Base-by-base conservation (phyloP, 2,329 filamentous ascomycete genomes). In the Bipolaris bicolor region DNA sequence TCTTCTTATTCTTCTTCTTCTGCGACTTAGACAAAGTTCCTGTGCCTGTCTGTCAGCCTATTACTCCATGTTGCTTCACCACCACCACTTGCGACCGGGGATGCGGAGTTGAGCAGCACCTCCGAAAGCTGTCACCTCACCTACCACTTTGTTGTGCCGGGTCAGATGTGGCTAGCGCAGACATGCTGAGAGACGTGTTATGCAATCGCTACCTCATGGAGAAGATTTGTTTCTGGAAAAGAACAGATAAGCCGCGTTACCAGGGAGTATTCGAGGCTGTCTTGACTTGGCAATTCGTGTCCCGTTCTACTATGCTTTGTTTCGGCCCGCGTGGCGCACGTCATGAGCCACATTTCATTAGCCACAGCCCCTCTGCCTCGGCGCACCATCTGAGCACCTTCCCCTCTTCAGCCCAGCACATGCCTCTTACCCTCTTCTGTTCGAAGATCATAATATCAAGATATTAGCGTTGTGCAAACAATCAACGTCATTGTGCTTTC, bases 1-100 rank as follows among this genome's bases (percentile, higher is more conserved):
- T 77, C 69, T 75, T 77, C 69, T 76, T 76, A 46, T 72, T 77
- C 68, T 73, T 76, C 71, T 76, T 77, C 67, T 77, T 77, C 49
- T 75, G 76, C 34, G 70, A 75, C 54, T 77, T 77, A 13, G 72
- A 70, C 3, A 67, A 49, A 31, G 67, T 57, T 24, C 69, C 74
- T 76, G 48, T 2, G 22, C 18, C 40, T 46, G 5, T 34, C 15
- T 16, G 65, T 73, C 52, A 74, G 70, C 56, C n/a, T 7, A 16
- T 22, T 22, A n/a, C 49, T 52, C 39, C 15, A 36, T 37, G 18
- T 40, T 41, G 52, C 44, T 43, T 24, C 34, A 46, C 11, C 37
- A 34, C 39, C n/a, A 36, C 40, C 16, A 36, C 15, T 34, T 33
- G 45, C 40, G 40, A 40, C 43, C 26, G 34, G 40, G 45, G 26